phyloP scores from a whole-genome alignment of 495 filamentous ascomycete genomes.

The Aspergillus biplanus region DNA sequence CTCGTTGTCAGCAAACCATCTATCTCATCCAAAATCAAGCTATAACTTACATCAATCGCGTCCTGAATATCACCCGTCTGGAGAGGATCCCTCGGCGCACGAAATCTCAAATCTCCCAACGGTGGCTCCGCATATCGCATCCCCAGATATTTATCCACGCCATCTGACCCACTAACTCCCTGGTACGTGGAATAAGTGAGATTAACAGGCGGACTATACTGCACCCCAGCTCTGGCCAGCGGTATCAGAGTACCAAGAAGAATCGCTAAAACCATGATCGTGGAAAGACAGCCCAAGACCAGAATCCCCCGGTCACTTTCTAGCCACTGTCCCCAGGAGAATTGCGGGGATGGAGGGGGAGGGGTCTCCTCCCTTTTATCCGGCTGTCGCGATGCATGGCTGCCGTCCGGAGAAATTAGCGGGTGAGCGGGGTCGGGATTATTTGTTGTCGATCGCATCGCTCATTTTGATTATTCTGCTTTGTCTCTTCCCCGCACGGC shows the following conservation, averaged over 20 bases:
- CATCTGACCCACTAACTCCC: constrained; percentile 5
- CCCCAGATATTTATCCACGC: constrained; percentile 16
- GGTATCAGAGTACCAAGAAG: neutral
- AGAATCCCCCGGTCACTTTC: neutral
- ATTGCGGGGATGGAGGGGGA: neutral
- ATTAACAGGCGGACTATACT: constrained; percentile 1
- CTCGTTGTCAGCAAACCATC: no score
- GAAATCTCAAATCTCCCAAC: constrained; percentile 14
- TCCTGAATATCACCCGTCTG: neutral
- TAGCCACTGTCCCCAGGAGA: neutral
- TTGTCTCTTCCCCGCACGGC: neutral
- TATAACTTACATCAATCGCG: constrained; percentile 10
- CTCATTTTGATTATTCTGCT: neutral
- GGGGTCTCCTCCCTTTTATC: neutral
- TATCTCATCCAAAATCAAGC: constrained; percentile 11
- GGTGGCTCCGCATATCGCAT: constrained; percentile 21
- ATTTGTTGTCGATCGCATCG: neutral
- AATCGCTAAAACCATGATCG: neutral
- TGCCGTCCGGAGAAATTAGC: neutral
- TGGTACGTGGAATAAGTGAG: constrained; percentile 11
- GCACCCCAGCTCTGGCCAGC: neutral
- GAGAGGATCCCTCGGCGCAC: constrained; percentile 15
- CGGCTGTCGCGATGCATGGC: neutral
- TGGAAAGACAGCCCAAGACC: neutral
- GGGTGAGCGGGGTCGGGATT: neutral